Base-by-base conservation (phyloP, 2,329 filamentous ascomycete species). In the Fusarium sacchari region DNA sequence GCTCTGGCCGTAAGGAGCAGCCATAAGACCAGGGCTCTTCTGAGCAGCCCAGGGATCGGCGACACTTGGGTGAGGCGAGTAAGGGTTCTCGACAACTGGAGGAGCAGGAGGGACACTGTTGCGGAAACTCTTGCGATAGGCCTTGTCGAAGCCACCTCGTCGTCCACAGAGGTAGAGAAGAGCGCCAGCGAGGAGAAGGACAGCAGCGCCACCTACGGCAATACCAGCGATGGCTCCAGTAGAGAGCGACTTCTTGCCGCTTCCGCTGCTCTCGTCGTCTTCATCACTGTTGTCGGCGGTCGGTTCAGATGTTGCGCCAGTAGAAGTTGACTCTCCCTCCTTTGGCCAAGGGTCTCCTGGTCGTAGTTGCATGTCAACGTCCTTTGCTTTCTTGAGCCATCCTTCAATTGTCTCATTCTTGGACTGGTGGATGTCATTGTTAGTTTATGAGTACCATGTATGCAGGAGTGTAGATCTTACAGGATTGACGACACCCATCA, bases 401-500 rank as follows among this genome's bases (percentile, higher is more conserved):
- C 80, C 74, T 13, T 84, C 81, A 44, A 87, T 83, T 0, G 86
- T 87, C 62, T 85, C 81, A 1, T 85, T 88, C 11, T 73, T 73
- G 26, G 65, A 79, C 89, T 90, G 77, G 81, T n/a, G 11, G 7
- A 4, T 8, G 22, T 66, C 60, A 73, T 22, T 76, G 73, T 37
- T 14, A n/a, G 60, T 34, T 22, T 24, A 24, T 34, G 12, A 26
- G 20, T 15, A 15, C 30, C 8, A 34, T 15, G 9, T 30, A 18
- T 13, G 20, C 20, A 10, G 4, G 20, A 43, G 30, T 12, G 2
- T 26, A 24, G 26, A n/a, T 26, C 36, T 68, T 83, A 91, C 88
- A 12, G 91, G 88, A 77, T 95, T 96, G 74, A 96, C 91, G 3
- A 89, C 92, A 7, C 93, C 93, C 22, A 96, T 87, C 93, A 96